These are phyloP conservation scores for Boletus sp. DNA, from an alignment of 768 basidiomycete genomes.

Conservation along the genomic window DNA sequence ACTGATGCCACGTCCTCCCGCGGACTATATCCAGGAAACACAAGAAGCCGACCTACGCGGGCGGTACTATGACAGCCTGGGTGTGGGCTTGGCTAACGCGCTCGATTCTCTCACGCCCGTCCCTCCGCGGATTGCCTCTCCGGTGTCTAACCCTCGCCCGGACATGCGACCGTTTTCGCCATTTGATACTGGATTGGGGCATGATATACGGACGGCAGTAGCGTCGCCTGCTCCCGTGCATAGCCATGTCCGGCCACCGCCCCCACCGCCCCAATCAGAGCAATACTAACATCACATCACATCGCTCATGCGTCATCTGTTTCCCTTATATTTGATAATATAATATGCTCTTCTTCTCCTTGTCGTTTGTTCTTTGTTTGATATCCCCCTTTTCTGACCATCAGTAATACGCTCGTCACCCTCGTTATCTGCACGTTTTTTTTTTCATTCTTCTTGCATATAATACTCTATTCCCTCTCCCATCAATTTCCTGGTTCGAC, in stretches of 20 bases:
- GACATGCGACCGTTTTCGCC: slow-evolving; percentile 50
- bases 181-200: slow-evolving; percentile 36
- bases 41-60: slow-evolving; percentile 69
- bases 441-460: too few relatives aligned
- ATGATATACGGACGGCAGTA: slow-evolving; percentile 9
- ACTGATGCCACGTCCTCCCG: slow-evolving; percentile 72
- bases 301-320: too few relatives aligned
- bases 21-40: slow-evolving; percentile 79
- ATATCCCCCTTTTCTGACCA: too few relatives aligned
- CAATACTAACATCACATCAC: slow-evolving; percentile 9
- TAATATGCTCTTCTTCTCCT: too few relatives aligned
- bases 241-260: slow-evolving; percentile 3
- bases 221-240: slow-evolving; percentile 4
- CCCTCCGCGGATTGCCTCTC: slow-evolving; percentile 13
- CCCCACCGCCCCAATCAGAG: slow-evolving; percentile 10
- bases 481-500: too few relatives aligned
- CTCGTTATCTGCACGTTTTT: too few relatives aligned
- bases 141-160: slow-evolving; percentile 17
- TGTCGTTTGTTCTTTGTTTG: too few relatives aligned
- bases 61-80: slow-evolving; percentile 33
- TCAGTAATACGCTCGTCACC: too few relatives aligned
- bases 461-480: too few relatives aligned
- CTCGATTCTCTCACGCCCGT: slow-evolving; percentile 32
- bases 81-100: slow-evolving; percentile 29
- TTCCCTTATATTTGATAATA: too few relatives aligned